These are phyloP conservation scores for Pythium aristosporum DNA, from an alignment of 352 stramenopile genomes.

Conservation along the genomic window DNA sequence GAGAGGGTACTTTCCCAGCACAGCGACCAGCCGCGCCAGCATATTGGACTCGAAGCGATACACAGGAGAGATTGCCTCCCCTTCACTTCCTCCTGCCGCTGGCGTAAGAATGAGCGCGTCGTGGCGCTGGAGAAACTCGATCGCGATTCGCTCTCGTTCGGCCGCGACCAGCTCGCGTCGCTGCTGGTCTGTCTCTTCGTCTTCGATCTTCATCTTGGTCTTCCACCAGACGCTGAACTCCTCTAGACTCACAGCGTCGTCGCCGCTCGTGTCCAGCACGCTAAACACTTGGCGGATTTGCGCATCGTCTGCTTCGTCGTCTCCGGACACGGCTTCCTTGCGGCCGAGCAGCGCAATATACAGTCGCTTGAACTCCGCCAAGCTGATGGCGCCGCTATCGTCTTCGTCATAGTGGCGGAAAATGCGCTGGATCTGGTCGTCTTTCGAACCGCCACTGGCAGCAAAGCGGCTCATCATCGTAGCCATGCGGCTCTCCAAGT, in stretches of 20 bases:
- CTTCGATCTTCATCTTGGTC: slow-evolving; percentile 60
- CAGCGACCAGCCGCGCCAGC: slow-evolving; percentile 44
- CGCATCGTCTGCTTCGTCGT: slow-evolving; percentile 27
- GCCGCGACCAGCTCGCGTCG: slow-evolving; percentile 27
- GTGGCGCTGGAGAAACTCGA: slow-evolving; percentile 44
- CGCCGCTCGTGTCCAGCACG: slow-evolving; percentile 63
- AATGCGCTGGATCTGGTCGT: slow-evolving; percentile 61
- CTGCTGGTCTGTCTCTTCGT: slow-evolving; percentile 41
- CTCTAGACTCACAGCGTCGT: slow-evolving; percentile 60
- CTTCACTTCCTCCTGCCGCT: neutral
- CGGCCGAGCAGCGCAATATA: slow-evolving; percentile 50
- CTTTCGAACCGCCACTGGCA: slow-evolving; percentile 23
- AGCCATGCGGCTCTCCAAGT: slow-evolving; percentile 50
- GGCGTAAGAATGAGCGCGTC: slow-evolving; percentile 31
- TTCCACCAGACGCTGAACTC: slow-evolving; percentile 81
- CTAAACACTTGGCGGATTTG: slow-evolving; percentile 54
- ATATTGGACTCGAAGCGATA: slow-evolving; percentile 58
- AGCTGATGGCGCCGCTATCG: slow-evolving; percentile 57
- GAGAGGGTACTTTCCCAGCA: slow-evolving; percentile 55
- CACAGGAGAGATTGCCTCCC: neutral
- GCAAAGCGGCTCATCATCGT: slow-evolving; percentile 50
- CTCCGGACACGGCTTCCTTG: slow-evolving; percentile 19
- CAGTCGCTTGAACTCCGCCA: slow-evolving; percentile 55
- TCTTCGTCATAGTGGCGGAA: slow-evolving; percentile 73
- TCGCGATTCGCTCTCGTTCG: slow-evolving; percentile 23